These are phyloP conservation scores for Asterochloris erici DNA, from an alignment of 139 green algal genomes.

Conservation along the genomic window DNA sequence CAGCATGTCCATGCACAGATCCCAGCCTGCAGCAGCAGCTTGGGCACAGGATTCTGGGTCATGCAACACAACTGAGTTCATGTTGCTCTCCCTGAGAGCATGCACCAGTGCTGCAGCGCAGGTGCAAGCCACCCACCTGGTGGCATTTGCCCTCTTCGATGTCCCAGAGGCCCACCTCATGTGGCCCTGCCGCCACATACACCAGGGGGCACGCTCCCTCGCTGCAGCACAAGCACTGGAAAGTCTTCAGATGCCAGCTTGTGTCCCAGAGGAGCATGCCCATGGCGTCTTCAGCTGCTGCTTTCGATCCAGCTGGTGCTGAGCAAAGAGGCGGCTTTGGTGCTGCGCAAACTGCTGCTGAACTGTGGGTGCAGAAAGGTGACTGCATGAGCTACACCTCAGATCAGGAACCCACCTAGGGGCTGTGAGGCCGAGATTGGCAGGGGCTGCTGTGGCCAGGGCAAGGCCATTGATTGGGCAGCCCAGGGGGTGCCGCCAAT, in stretches of 20 bases:
- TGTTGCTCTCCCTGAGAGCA: background rate
- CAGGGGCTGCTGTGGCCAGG: background rate
- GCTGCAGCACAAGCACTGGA: background rate
- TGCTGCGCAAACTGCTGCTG: no score
- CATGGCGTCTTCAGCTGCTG: no score
- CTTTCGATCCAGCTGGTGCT: no score
- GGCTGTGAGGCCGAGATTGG: background rate
- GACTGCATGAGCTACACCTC: no score
- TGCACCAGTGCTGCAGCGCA: background rate
- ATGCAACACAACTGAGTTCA: no score
- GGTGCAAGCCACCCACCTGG: conserved; percentile 24
- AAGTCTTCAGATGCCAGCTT: background rate
- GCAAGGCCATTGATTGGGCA: background rate
- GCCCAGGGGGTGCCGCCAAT: no score
- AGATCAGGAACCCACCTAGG: no score
- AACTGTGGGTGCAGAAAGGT: no score
- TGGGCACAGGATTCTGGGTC: background rate
- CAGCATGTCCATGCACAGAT: background rate
- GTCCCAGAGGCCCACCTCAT: conserved; percentile 83
- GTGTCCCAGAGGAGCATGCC: background rate
- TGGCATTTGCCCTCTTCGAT: conserved; percentile 38
- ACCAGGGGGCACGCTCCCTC: conserved; percentile 54
- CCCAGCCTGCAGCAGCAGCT: no score
- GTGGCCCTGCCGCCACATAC: conserved; percentile 61
- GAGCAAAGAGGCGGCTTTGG: no score